These are phyloP conservation scores for Coleophoma eucalyptorum DNA, from an alignment of 2,329 filamentous ascomycete species.

Conservation along the genomic window DNA sequence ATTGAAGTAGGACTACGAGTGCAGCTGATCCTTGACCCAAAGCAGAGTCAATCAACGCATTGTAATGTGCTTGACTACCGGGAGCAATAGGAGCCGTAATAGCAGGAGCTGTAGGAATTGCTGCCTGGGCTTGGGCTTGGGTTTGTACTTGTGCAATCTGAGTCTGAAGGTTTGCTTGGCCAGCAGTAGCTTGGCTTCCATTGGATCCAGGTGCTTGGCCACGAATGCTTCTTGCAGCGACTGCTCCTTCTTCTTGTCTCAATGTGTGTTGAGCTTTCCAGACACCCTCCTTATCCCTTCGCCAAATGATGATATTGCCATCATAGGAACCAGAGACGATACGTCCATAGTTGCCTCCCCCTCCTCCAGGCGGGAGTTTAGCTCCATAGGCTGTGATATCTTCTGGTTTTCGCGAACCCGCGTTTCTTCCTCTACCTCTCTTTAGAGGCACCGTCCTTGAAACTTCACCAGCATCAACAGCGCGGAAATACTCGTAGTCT, in stretches of 20 bases:
- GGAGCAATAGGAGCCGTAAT: constrained; percentile 24
- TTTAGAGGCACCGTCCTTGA: constrained; percentile 21
- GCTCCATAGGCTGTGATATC: constrained; percentile 79
- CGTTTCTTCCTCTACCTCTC: constrained; percentile 33
- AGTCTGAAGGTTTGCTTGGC: not conserved
- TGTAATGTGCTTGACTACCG: constrained; percentile 35
- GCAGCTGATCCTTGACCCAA: constrained; percentile 46
- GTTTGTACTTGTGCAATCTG: not conserved
- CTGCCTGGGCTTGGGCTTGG: not conserved
- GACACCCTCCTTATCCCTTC: constrained; percentile 75
- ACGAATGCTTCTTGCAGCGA: constrained; percentile 18
- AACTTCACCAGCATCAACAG: constrained; percentile 47
- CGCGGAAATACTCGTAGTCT: constrained; percentile 69
- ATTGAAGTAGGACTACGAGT: constrained; percentile 25
- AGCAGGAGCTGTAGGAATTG: not conserved
- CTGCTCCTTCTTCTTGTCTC: constrained; percentile 67
- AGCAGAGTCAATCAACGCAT: constrained; percentile 47
- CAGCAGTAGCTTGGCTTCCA: not conserved
- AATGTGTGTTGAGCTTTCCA: constrained; percentile 79
- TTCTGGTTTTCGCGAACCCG: constrained; percentile 70
- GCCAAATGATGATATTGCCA: constrained; percentile 93
- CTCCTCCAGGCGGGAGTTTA: constrained; percentile 85
- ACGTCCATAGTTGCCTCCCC: constrained; percentile 83
- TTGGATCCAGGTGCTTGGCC: not conserved
- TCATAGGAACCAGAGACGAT: constrained; percentile 98